A percentile compares a stretch with the other conserved stretches of the same genome.
Evolutionary conservation across 176 grass and related monocot species (phyloP).

Genomic region (Oryza meyeriana): DNA sequence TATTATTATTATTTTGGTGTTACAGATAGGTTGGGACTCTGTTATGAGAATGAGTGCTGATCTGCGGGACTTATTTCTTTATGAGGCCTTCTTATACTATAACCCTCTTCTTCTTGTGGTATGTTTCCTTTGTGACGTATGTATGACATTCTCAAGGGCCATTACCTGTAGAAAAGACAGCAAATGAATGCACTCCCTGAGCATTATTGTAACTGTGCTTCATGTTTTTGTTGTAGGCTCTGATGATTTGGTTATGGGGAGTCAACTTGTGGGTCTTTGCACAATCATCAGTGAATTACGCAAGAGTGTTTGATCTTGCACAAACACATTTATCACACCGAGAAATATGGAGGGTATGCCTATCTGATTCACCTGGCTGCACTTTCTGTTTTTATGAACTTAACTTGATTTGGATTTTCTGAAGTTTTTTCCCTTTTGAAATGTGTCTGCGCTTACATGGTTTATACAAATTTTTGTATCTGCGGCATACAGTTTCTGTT

Average conservation of each 20-base stretch:
- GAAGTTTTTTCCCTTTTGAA: background rate
- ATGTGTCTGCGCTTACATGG: background rate
- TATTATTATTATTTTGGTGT: constrained; percentile 15
- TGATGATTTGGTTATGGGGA: constrained; percentile 99
- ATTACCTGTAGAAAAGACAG: constrained; percentile 6
- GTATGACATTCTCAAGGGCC: background rate
- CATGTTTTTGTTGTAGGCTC: constrained; percentile 54
- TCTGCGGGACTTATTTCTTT: constrained; percentile 84
- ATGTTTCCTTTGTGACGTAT: constrained; percentile 20
- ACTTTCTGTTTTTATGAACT: background rate
- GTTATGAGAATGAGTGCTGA: constrained; percentile 96
- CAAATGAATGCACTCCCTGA: background rate
- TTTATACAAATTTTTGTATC: background rate
- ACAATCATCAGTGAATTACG: constrained; percentile 80
- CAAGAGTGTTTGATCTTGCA: constrained; percentile 88
- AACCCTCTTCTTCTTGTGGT: constrained; percentile 97
- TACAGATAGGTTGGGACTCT: constrained; percentile 91
- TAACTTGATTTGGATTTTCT: background rate
- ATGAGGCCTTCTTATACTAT: constrained; percentile 95
- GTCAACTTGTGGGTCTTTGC: constrained; percentile 94
- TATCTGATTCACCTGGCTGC: constrained; percentile 2
- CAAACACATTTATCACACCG: constrained; percentile 80
- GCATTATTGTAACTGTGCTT: background rate
- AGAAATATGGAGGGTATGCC: constrained; percentile 94
- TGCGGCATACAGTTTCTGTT: background rate